Conservation (phyloP, 2,329 filamentous ascomycete genomes). For the Phialophora chinensis region DNA sequence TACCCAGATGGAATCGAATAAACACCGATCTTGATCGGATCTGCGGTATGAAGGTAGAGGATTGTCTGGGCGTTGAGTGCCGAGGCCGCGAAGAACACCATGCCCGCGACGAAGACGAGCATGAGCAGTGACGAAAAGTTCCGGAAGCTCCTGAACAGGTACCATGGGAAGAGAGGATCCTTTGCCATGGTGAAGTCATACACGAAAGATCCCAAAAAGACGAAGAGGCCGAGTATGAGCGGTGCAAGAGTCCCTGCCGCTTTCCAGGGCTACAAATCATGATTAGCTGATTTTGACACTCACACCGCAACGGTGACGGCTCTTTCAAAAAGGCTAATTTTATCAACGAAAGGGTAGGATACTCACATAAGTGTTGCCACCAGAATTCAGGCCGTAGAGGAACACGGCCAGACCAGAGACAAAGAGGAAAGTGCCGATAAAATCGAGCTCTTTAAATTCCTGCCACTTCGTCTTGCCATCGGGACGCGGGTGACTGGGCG, state of each 20-base stretch:
- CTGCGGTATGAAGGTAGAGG: slow-evolving; percentile 28
- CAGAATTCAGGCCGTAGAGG: slow-evolving; percentile 51
- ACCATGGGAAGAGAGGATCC: slow-evolving; percentile 53
- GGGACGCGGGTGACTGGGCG: slow-evolving; percentile 53
- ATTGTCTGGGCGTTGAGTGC: slow-evolving; percentile 32
- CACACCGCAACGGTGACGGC: not conserved
- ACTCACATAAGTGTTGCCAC: slow-evolving; percentile 39
- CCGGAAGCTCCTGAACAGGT: slow-evolving; percentile 40
- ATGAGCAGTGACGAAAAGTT: slow-evolving; percentile 32
- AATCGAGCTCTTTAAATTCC: slow-evolving; percentile 57
- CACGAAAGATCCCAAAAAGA: slow-evolving; percentile 47
- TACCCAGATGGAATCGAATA: slow-evolving; percentile 35
- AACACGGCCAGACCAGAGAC: slow-evolving; percentile 59
- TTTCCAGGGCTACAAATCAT: slow-evolving; percentile 42
- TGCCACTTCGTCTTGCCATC: slow-evolving; percentile 51
- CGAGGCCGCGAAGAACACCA: slow-evolving; percentile 34
- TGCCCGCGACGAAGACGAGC: slow-evolving; percentile 33
- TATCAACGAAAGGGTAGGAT: not conserved
- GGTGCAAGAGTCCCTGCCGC: slow-evolving; percentile 49
- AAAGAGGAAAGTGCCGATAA: slow-evolving; percentile 58
- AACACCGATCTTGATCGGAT: slow-evolving; percentile 34
- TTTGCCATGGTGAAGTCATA: slow-evolving; percentile 49
- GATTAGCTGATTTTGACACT: not conserved
- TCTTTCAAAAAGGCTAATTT: not conserved
- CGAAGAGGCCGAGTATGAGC: slow-evolving; percentile 50